These are phyloP conservation scores for Apiospora rasikravindrae DNA, from an alignment of 2,329 filamentous ascomycete species.

Conservation along the genomic window DNA sequence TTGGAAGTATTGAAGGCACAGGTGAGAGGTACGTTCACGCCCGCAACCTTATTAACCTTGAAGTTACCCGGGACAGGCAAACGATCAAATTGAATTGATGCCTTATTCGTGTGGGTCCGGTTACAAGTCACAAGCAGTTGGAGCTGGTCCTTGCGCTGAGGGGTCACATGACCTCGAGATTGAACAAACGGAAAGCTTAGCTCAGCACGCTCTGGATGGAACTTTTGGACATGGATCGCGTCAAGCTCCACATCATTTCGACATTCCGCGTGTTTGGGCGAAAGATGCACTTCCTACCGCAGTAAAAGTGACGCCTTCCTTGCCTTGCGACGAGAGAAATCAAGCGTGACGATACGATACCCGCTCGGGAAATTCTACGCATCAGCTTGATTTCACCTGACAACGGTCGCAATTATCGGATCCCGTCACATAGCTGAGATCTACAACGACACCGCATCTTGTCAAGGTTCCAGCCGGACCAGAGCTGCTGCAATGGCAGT, in stretches of 20 bases:
- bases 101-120: background rate
- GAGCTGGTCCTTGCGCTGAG: background rate
- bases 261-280: constrained; percentile 5
- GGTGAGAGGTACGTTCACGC: too few relatives aligned
- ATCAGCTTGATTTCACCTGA: background rate
- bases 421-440: background rate
- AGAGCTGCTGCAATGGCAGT: constrained; percentile 32
- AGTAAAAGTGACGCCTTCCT: constrained; percentile 9
- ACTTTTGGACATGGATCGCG: background rate
- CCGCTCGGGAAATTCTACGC: background rate
- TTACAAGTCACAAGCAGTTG: background rate
- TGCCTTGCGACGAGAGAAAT: constrained; percentile 5
- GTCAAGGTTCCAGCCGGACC: background rate
- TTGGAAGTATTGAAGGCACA: background rate
- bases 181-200: background rate
- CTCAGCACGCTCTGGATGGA: background rate
- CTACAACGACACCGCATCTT: background rate
- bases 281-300: background rate
- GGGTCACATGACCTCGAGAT: background rate
- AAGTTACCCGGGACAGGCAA: background rate
- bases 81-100: background rate
- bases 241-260: background rate
- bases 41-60: too few relatives aligned
- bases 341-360: background rate
- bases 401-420: background rate